These are phyloP conservation scores for Ampelocalamus luodianensis DNA, from an alignment of 176 grass and related monocot species.

Conservation along the genomic window DNA sequence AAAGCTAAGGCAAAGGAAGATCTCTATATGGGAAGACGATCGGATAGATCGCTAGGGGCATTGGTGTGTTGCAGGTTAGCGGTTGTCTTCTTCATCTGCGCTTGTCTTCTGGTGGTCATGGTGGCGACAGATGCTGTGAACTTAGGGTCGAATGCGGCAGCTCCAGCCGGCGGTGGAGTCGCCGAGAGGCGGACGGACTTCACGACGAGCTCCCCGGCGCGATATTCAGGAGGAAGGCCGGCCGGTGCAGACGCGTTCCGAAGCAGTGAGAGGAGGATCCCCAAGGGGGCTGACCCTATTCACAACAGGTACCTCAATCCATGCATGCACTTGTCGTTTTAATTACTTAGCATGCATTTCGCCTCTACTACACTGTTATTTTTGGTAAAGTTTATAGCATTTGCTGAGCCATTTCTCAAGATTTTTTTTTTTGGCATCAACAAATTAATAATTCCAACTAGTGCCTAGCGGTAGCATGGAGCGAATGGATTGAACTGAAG, in stretches of 20 bases:
- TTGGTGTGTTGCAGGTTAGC: constrained; percentile 36
- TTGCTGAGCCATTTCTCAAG: neutral
- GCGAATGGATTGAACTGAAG: neutral
- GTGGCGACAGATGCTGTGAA: neutral
- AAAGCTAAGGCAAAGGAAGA: neutral
- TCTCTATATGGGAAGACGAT: constrained; percentile 47
- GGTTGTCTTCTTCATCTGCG: constrained; percentile 34
- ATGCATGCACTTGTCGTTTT: neutral
- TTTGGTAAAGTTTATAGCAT: neutral
- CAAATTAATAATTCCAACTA: neutral
- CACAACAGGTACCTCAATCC: constrained; percentile 68
- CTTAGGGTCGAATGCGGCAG: neutral
- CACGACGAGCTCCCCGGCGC: neutral
- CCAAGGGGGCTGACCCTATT: constrained; percentile 74
- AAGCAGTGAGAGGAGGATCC: constrained; percentile 73
- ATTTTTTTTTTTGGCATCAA: neutral
- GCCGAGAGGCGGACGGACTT: neutral
- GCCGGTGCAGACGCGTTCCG: constrained; percentile 39
- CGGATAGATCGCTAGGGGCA: constrained; percentile 39
- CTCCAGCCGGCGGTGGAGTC: neutral
- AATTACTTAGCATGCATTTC: neutral
- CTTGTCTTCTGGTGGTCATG: constrained; percentile 46
- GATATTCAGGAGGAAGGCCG: neutral
- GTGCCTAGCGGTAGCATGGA: neutral
- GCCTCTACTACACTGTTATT: neutral